Base-by-base conservation (phyloP, 2,329 filamentous ascomycete genomes). In the Rhynchosporium graminicola region DNA sequence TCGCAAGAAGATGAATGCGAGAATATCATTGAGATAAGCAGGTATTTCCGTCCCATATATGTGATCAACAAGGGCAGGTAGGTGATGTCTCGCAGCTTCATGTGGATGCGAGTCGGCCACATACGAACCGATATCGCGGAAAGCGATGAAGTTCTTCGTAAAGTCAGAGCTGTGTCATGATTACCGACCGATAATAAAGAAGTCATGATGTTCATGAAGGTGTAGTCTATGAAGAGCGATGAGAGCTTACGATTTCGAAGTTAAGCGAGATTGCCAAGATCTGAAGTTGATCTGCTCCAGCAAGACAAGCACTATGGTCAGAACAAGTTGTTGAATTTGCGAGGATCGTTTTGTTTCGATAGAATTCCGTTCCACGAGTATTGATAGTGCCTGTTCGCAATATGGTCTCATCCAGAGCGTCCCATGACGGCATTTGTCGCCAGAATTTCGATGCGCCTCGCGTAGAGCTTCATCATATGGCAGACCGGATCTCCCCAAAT, bases 61-160 rank as follows among this genome's bases (percentile, higher is more conserved):
- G 61, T 96, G 90, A 56, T 97, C 93, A 0, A 92, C 77, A 1
- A 90, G 92, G 0, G 81, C 82, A 0, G 93, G 94, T 0, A 97
- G 78, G 2, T 87, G 83, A 67, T 91, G 86, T 0, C 91, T 81
- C 0, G 96, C 75, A 0, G 96, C 74, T 67, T 96, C 91, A 0
- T 87, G 72, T 96, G 92, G 3, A 98, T 97, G 0, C 91, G 94
- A 88, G 82, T 90, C 0, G 91, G 83, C 95, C 95, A 98, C 90
- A 98, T 95, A 0, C 94, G 80, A 0, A 91, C 92, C 0, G 94
- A 93, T 91, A 98, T 97, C 0, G 87, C 87, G 69, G 97, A 97
- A 65, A 95, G 94, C 0, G 83, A 82, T 0, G 92, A 88, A 0
- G 97, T 75, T 0, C 85, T 79, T 3, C 84, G 82, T 0, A 98